Percentiles rank a stretch among this genome's conserved stretches.
phyloP scores from a whole-genome alignment of 352 stramenopile species.

The Phytophthora cryptogea region DNA sequence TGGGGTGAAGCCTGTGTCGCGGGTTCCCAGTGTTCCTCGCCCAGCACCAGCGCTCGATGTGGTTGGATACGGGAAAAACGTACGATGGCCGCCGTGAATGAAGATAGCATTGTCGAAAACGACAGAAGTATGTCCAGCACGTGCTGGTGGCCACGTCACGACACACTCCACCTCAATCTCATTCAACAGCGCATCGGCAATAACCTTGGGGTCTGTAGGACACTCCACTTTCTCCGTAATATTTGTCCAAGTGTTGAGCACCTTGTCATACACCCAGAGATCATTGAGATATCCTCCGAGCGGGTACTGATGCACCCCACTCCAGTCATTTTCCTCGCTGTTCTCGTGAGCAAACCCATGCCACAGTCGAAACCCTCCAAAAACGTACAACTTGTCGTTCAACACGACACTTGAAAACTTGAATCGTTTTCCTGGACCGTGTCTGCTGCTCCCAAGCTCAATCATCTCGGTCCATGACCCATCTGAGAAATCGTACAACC shows the following conservation, averaged over 20 bases:
- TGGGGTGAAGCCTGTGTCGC: constrained; percentile 73
- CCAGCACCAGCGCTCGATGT: constrained; percentile 85
- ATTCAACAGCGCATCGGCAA: constrained; percentile 67
- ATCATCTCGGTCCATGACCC: constrained; percentile 91
- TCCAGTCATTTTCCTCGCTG: constrained; percentile 85
- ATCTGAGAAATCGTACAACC: constrained; percentile 92
- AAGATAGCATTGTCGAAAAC: constrained; percentile 78
- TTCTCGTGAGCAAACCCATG: constrained; percentile 95
- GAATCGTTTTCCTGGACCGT: constrained; percentile 91
- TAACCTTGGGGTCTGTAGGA: constrained; percentile 29
- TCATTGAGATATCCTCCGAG: constrained; percentile 95
- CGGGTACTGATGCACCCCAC: constrained; percentile 71
- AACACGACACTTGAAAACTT: constrained; percentile 89
- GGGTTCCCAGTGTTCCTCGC: constrained; percentile 53
- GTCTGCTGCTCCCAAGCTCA: constrained; percentile 56
- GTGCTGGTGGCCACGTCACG: constrained; percentile 86
- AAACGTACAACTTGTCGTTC: constrained; percentile 74
- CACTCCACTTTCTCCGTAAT: constrained; percentile 73
- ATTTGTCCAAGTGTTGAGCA: constrained; percentile 68
- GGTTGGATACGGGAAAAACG: constrained; percentile 95
- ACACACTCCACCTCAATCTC: constrained; percentile 75
- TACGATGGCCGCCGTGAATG: constrained; percentile 94
- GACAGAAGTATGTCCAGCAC: constrained; percentile 86
- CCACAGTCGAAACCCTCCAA: constrained; percentile 95
- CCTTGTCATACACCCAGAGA: constrained; percentile 90